Evolutionary conservation across 148 eudicot species (phyloP).

Genomic region (Suaeda aralocaspica): DNA sequence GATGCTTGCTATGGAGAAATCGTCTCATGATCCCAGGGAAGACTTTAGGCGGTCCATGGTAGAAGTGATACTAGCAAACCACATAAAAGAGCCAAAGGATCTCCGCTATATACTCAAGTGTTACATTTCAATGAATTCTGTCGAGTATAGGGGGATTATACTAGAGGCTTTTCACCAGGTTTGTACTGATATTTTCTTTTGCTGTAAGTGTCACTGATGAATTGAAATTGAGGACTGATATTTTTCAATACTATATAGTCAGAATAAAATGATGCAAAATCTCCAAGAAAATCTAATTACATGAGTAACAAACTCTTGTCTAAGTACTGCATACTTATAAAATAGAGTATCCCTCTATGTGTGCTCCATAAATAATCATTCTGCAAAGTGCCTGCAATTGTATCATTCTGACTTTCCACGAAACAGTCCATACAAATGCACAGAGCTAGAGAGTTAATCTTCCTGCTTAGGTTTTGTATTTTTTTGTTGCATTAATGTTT

Average conservation of each 20-base stretch:
- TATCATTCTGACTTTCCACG: no score
- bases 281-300: neutral
- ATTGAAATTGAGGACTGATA: no score
- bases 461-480: no score
- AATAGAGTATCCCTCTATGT: neutral
- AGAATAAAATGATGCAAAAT: neutral
- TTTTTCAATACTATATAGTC: no score
- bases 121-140: slow-evolving; percentile 67
- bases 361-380: no score
- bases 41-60: slow-evolving; percentile 73
- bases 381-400: no score
- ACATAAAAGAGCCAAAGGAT: slow-evolving; percentile 48
- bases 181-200: slow-evolving; percentile 55
- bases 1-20: slow-evolving; percentile 74
- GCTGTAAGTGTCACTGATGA: slow-evolving; percentile 32
- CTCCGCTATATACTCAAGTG: slow-evolving; percentile 54
- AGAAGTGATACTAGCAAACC: slow-evolving; percentile 56
- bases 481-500: no score
- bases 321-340: neutral
- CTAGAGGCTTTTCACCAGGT: slow-evolving; percentile 75
- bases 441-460: no score
- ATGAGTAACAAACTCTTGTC: neutral
- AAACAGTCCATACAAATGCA: no score
- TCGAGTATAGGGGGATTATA: slow-evolving; percentile 52
- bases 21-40: slow-evolving; percentile 56